These are phyloP conservation scores for Nicotiana attenuata DNA, from an alignment of 257 asterid species.

Conservation along the genomic window DNA sequence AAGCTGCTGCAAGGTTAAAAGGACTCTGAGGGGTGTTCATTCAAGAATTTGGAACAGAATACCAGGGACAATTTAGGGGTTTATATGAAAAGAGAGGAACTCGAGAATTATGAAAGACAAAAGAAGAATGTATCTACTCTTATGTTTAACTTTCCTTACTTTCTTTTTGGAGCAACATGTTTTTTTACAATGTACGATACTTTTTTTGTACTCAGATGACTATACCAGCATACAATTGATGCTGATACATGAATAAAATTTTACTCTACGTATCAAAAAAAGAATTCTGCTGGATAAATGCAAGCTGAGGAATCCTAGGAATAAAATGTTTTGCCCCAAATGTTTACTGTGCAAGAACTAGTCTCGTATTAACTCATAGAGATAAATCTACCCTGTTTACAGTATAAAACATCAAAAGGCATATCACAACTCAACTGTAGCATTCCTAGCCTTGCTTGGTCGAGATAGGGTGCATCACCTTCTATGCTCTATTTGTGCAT, in stretches of 20 bases:
- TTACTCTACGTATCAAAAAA: too few relatives aligned
- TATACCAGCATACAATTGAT: neutral
- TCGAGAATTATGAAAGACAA: neutral
- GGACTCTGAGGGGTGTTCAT: neutral
- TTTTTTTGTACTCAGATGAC: neutral
- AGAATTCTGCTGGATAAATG: neutral
- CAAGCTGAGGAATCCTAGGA: neutral
- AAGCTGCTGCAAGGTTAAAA: neutral
- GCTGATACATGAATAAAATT: neutral
- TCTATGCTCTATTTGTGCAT: too few relatives aligned
- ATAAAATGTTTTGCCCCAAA: neutral
- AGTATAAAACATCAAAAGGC: neutral
- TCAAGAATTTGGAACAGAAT: neutral
- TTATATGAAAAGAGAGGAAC: neutral
- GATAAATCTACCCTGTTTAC: neutral
- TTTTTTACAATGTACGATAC: neutral
- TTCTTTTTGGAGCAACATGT: neutral
- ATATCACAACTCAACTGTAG: neutral
- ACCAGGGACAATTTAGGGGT: neutral
- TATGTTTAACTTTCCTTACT: neutral
- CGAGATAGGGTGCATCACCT: too few relatives aligned
- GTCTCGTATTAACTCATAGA: neutral
- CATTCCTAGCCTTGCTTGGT: neutral
- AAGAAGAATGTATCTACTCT: neutral
- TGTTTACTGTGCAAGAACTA: neutral